Conservation (phyloP, 108 stramenopile species). For the Phaeodactylum tricornutum region DNA sequence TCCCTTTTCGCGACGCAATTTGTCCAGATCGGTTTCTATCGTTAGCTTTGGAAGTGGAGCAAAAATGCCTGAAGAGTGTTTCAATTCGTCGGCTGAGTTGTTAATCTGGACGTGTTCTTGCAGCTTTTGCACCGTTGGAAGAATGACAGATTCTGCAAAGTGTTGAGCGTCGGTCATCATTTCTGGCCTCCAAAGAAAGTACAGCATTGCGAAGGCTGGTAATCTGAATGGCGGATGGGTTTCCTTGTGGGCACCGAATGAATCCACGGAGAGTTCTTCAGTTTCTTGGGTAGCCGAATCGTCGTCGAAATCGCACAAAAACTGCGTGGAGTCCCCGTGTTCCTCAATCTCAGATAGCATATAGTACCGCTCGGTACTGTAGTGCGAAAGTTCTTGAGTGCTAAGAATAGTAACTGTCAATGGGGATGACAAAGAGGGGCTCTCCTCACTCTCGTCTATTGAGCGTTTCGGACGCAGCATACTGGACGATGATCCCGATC, state of each 20-base stretch:
- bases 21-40: not conserved
- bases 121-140: constrained; percentile 8
- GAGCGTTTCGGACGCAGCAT: no score
- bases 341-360: constrained; percentile 44
- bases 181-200: constrained; percentile 41
- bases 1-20: not conserved
- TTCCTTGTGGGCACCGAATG: constrained; percentile 2
- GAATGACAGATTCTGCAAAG: constrained; percentile 2
- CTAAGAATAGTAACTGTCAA: constrained; percentile 7
- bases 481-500: no score
- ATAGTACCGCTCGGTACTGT: constrained; percentile 38
- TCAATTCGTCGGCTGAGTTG: not conserved
- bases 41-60: not conserved
- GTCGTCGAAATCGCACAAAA: constrained; percentile 18
- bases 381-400: not conserved
- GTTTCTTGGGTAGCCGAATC: constrained; percentile 6
- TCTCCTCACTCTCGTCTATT: no score
- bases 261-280: not conserved
- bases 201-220: constrained; percentile 34
- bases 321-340: constrained; percentile 25
- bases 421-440: not conserved
- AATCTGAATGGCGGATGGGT: not conserved
- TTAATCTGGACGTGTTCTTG: not conserved
- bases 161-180: constrained; percentile 4
- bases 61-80: no score